Conservation (phyloP, 108 stramenopile species). For the Discostella pseudostelligera region DNA sequence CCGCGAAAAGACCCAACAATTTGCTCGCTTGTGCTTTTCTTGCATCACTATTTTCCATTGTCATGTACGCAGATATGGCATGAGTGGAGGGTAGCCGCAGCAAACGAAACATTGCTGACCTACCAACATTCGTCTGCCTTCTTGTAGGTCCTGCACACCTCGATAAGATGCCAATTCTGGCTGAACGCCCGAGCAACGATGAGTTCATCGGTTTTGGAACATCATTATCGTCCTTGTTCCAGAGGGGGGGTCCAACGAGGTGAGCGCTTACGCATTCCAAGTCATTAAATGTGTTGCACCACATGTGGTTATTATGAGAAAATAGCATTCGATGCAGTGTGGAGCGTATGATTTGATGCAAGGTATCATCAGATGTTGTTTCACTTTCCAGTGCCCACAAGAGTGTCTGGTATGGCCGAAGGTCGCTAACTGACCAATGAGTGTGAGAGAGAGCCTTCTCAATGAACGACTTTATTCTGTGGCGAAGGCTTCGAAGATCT, state of each 20-base stretch:
- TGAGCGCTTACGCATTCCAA: conserved; percentile 40
- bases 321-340: conserved; percentile 58
- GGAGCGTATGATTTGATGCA: conserved; percentile 43
- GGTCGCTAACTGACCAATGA: conserved; percentile 56
- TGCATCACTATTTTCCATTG: conserved; percentile 72
- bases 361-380: conserved; percentile 17
- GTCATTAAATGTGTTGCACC: conserved; percentile 64
- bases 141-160: conserved; percentile 42
- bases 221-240: conserved; percentile 44
- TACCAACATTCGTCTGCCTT: conserved; percentile 28
- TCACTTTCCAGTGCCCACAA: conserved; percentile 76
- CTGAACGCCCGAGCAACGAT: conserved; percentile 24
- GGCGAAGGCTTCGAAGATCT: conserved; percentile 23
- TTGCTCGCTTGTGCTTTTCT: conserved; percentile 58
- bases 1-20: conserved; percentile 48
- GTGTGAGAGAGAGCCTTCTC: conserved; percentile 37
- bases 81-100: conserved; percentile 27
- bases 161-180: conserved; percentile 20
- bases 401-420: conserved; percentile 84
- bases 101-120: conserved; percentile 36
- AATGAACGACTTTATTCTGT: conserved; percentile 41
- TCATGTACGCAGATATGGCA: conserved; percentile 41
- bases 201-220: conserved; percentile 2
- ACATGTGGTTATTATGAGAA: conserved; percentile 47
- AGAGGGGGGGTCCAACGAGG: conserved; percentile 58